Evolutionary conservation across 352 stramenopile species (phyloP).

Genomic region (Pythium coloratum): DNA sequence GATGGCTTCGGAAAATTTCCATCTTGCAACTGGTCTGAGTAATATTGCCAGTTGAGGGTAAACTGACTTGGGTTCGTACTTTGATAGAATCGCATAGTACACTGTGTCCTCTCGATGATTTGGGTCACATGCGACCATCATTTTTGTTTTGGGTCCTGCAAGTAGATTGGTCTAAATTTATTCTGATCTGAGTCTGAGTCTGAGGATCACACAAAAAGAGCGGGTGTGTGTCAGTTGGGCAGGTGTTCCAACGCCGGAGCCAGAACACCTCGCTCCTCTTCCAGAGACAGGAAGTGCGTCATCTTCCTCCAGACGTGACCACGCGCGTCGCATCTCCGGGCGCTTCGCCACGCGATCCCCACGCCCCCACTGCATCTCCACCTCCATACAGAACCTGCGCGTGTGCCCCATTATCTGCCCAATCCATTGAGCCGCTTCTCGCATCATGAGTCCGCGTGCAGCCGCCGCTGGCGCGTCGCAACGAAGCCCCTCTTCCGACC

Average conservation of each 20-base stretch:
- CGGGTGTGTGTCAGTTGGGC: not conserved
- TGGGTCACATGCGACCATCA: not conserved
- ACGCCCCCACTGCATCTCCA: not conserved
- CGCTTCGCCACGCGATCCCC: not conserved
- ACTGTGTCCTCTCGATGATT: not conserved
- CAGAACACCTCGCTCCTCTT: not conserved
- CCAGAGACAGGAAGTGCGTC: slow-evolving; percentile 11
- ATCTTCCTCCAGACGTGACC: not conserved
- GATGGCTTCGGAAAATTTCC: slow-evolving; percentile 15
- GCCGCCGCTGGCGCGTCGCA: slow-evolving; percentile 5
- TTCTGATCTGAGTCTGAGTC: not conserved
- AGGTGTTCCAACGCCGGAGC: not conserved
- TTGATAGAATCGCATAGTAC: not conserved
- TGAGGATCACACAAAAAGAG: not conserved
- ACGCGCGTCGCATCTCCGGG: not conserved
- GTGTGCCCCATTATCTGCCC: slow-evolving; percentile 3
- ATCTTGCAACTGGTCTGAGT: not conserved
- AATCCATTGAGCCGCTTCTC: slow-evolving; percentile 5
- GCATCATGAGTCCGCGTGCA: slow-evolving; percentile 15
- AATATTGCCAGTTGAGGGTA: not conserved
- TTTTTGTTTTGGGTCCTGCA: not conserved
- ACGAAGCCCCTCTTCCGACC: not conserved
- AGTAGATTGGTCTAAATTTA: not conserved
- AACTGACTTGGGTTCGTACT: slow-evolving; percentile 10
- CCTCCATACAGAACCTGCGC: not conserved